Evolutionary conservation across 768 basidiomycete species (phyloP), one percentile per base, ranked within the genome.

Genomic region (Scleroderma bovista): DNA sequence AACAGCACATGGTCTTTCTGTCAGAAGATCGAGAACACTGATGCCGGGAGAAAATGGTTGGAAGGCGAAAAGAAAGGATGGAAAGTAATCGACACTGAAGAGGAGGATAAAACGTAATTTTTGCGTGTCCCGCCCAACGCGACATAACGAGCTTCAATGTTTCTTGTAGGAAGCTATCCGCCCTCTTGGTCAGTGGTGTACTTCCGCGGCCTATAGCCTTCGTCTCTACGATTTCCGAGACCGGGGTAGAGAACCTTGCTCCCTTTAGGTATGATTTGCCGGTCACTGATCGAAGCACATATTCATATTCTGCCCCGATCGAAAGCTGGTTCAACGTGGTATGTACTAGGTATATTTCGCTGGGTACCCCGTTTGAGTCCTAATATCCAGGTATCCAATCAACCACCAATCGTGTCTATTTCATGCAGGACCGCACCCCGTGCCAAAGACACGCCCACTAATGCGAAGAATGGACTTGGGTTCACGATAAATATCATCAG

Each of bases 401-500:
- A 16, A 37, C 63, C 63, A 1, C 63, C 64, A 38, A 62, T 74
- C 55, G 59, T 81, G 22, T 74, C 74, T 2, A 65, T 76, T 57
- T 57, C 60, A 4, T 57, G 61, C 40, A 5, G 26, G 15, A 55
- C 53, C 17, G 54, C 53, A 7, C 57, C 58, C 22, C 45, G 59
- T n/a, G 17, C 61, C 39, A 70, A 72, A 48, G 81, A 81, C 51
- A 78, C 76, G 1, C 57, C 68, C 23, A 55, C 57, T 23, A 81
- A 80, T 53, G 75, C 80, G 55, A 67, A 64, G 55, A 64, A 62
- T 1, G 72, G 71, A 23, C 74, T 75, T 41, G 61, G 53, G 6
- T 83, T 81, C 60, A 75, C 74, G 6, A 74, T 79, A 23, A 78
- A 76, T 55, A 78, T 79, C 59, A 81, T 83, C 58, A 78, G 76